Base-by-base conservation (phyloP, 495 filamentous ascomycete genomes). In the Podospora didyma region DNA sequence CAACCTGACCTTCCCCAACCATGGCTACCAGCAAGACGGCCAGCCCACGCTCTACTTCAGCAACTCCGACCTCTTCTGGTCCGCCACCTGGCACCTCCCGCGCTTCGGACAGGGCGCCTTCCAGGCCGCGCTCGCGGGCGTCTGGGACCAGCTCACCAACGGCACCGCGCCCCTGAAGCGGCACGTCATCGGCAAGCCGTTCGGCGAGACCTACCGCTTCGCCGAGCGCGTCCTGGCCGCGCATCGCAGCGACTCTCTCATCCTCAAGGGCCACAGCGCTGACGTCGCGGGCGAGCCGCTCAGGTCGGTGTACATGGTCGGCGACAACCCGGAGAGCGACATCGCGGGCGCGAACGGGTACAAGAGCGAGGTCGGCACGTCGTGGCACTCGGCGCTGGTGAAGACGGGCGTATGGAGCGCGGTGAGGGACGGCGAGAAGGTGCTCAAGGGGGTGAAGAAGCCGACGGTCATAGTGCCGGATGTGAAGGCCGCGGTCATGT, bases 21-120 rank as follows among this genome's bases (percentile, higher is more conserved):
- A 76, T 46, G 89, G 86, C 23, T 94, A 84, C 77, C 87, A 89
- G 62, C 79, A 83, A 61, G 87, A 94, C 67, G 81, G 80, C 3
- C 94, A 96, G 69, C 88, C 94, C 0, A 77, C 75, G 23, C 71
- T 97, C 0, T 96, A 86, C 74, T 96, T 96, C 75, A 72, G 68
- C 61, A 97, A 97, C 69, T 87, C 89, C 1, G 94, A 99, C 72
- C 74, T 97, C 19, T 79, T 88, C 68, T 99, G 92, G 92, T 86
- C 89, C 26, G 86, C 90, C 0, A 76, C 73, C 19, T 91, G 93
- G 69, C 89, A 84, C 53, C 81, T 92, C n/a, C 90, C 93, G 6
- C 86, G 94, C 20, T 82, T 97, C 22, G 94, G 94, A 7, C 95
- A 97, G 73, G 95, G 94, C 44, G 92, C 86, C 0, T 99, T 97